Evolutionary conservation across 129 eudicot species (phyloP), one percentile per base, ranked within the genome.

Genomic region (Artemisia annua): DNA sequence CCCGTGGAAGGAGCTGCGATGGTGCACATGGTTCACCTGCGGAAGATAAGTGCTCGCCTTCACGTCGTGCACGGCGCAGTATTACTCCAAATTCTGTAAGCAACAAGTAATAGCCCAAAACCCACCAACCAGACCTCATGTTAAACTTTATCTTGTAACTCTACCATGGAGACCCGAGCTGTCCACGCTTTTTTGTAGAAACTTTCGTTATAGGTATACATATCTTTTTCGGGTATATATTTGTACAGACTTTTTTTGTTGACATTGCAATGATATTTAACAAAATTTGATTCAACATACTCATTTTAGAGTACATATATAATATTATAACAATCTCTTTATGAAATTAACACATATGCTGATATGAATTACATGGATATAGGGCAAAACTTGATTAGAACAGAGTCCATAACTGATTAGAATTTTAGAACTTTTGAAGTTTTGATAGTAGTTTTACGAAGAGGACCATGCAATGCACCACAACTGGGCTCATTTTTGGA

Each of bases 1-100:
- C 72, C 10, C 80, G 95, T 63, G 83, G 95, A 88, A 91, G 71
- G 83, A 91, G 92, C 71, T 88, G 87, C 48, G 49, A 83, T 7
- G 90, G 88, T 54, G 85, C 89, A 30, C 57, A 19, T 8, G 69
- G 79, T 43, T 14, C 79, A 69, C 19, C 86, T 52, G 15, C 55
- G 14, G 82, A 63, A 39, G 89, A 81, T 18, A 84, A 80, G 70
- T 82, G 71, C 26, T 61, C 43, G 7, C 39, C 90, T 88, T 68
- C 87, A 76, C 75, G 83, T 87, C 79, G 17, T 4, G 63, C 70
- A 74, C 75, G 85, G 13, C 77, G 85, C 17, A 77, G 67, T 59
- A 22, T 61, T 66, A 75, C 91, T 56, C 77, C 86, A 0, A 61
- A 58, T 22, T 53, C 81, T 30, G 57, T 74, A 15, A 73, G 83